Conservation (phyloP, 1,139 yeast genomes). For the Dujonia santamariae region DNA sequence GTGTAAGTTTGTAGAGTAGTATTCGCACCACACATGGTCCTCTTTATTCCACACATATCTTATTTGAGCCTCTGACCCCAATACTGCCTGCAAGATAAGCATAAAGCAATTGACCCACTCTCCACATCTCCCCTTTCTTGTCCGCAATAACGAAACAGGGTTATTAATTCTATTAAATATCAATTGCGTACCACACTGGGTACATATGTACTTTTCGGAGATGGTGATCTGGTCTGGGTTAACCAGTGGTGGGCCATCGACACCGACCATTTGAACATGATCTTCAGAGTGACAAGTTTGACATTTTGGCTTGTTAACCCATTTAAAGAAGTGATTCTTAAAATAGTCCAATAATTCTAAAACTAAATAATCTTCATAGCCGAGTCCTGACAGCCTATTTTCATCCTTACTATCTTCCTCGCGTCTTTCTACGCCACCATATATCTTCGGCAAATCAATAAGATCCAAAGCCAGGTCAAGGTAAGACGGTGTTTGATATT, state of each 20-base stretch:
- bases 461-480: constrained; percentile 27
- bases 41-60: constrained; percentile 86
- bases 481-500: constrained; percentile 12
- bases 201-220: constrained; percentile 64
- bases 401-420: constrained; percentile 11
- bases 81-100: constrained; percentile 60
- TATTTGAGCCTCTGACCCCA: constrained; percentile 48
- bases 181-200: constrained; percentile 34
- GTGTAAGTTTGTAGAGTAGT: constrained; percentile 55
- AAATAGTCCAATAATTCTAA: constrained; percentile 70
- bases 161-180: constrained; percentile 76
- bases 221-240: constrained; percentile 32
- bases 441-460: constrained; percentile 36
- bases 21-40: constrained; percentile 97
- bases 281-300: constrained; percentile 41
- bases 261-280: constrained; percentile 11
- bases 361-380: constrained; percentile 70
- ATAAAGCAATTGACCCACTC: constrained; percentile 92
- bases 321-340: constrained; percentile 73
- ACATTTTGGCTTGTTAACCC: constrained; percentile 79
- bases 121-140: constrained; percentile 83
- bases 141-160: constrained; percentile 57
- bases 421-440: constrained; percentile 32
- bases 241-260: constrained; percentile 14
- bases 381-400: constrained; percentile 18